phyloP scores from a whole-genome alignment of 345 rosid genomes.

The Streptanthus diversifolius region DNA sequence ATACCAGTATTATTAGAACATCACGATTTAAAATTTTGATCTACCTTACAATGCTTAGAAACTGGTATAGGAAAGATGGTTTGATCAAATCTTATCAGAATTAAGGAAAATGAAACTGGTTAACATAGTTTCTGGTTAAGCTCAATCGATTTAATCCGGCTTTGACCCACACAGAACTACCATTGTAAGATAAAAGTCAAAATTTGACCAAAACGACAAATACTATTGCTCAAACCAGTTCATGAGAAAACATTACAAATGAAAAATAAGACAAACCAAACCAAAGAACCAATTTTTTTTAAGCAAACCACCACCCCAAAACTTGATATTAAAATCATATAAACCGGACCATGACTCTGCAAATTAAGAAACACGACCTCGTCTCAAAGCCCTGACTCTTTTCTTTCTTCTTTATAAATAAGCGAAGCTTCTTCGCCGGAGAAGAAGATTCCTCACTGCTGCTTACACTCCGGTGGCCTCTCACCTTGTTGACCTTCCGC shows the following conservation, averaged over 20 bases:
- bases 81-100: neutral
- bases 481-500: constrained; percentile 63
- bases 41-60: neutral
- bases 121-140: neutral
- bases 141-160: no score
- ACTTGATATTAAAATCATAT: constrained; percentile 39
- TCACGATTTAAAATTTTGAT: no score
- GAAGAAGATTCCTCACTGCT: constrained; percentile 48
- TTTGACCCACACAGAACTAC: no score
- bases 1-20: no score
- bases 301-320: constrained; percentile 43
- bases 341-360: constrained; percentile 33
- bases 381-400: neutral
- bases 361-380: constrained; percentile 20
- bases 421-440: neutral
- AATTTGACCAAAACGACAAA: constrained; percentile 14
- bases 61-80: neutral
- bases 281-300: constrained; percentile 12
- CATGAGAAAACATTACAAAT: constrained; percentile 15
- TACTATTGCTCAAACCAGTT: constrained; percentile 12
- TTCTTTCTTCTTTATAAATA: neutral
- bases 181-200: no score
- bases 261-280: constrained; percentile 22
- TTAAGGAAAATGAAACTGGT: neutral
- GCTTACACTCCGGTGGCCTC: constrained; percentile 97